A percentile compares a stretch with the other conserved stretches of the same genome.
phyloP scores from a whole-genome alignment of 1,284 basidiomycete genomes.

The Puccinia coronata region DNA sequence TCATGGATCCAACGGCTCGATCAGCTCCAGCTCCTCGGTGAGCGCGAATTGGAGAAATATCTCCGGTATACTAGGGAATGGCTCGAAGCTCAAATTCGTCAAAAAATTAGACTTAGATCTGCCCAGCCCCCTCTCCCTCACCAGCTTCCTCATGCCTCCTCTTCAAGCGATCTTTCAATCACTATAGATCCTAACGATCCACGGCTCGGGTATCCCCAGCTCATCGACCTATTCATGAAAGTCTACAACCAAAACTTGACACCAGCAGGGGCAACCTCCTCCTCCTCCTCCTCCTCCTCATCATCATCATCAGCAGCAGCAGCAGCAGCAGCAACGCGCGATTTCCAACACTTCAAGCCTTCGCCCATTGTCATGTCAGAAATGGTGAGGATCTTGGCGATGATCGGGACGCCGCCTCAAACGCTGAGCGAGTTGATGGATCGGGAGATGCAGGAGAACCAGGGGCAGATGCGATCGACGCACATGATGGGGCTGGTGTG shows the following conservation, averaged over 20 bases:
- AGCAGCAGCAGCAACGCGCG: not conserved
- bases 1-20: not conserved
- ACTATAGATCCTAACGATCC: not conserved
- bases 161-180: not conserved
- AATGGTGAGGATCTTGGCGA: slow-evolving; percentile 16
- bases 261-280: no score
- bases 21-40: slow-evolving; percentile 12
- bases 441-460: not conserved
- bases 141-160: not conserved
- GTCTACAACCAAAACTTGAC: no score
- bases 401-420: slow-evolving; percentile 11
- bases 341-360: not conserved
- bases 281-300: no score
- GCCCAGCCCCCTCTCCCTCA: not conserved
- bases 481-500: slow-evolving; percentile 43
- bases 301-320: slow-evolving; percentile 12
- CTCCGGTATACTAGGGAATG: slow-evolving; percentile 40
- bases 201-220: slow-evolving; percentile 8
- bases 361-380: slow-evolving; percentile 32
- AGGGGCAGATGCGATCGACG: not conserved
- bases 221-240: slow-evolving; percentile 7
- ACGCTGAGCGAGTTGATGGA: slow-evolving; percentile 10
- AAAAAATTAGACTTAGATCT: not conserved
- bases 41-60: slow-evolving; percentile 35
- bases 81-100: slow-evolving; percentile 17